phyloP scores from a whole-genome alignment of 495 filamentous ascomycete species.

The Penicillium macrosclerotiorum region DNA sequence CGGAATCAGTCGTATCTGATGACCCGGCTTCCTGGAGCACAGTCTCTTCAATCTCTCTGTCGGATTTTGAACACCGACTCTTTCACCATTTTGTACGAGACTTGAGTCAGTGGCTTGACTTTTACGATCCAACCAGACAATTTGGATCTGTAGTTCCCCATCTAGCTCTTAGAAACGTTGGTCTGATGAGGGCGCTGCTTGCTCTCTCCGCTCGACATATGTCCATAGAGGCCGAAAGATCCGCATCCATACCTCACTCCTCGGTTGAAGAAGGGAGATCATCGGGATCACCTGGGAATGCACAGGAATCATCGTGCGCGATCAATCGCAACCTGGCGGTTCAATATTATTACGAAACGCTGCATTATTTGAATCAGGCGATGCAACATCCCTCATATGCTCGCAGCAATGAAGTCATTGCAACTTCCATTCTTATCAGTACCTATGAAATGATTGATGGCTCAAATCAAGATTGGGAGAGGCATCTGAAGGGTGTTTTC shows the following conservation, averaged over 20 bases:
- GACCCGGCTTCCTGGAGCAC: conserved; percentile 21
- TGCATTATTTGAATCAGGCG: conserved; percentile 20
- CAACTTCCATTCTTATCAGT: conserved; percentile 19
- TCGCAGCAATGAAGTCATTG: conserved; percentile 17
- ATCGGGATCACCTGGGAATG: too few species aligned
- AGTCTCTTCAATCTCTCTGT: conserved; percentile 13
- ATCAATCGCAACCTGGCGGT: conserved; percentile 17
- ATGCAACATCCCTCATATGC: conserved; percentile 20
- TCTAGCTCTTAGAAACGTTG: conserved; percentile 24
- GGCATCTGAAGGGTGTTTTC: conserved; percentile 20
- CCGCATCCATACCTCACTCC: too few species aligned
- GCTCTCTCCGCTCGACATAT: conserved; percentile 24
- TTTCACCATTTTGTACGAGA: conserved; percentile 26
- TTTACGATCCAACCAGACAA: conserved; percentile 22
- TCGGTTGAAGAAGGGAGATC: too few species aligned
- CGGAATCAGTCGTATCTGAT: conserved; percentile 8
- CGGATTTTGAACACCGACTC: conserved; percentile 17
- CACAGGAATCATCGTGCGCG: background rate
- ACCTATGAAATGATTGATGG: conserved; percentile 25
- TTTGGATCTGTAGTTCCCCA: conserved; percentile 21
- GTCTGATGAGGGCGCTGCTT: conserved; percentile 28
- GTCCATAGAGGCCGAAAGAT: conserved; percentile 8
- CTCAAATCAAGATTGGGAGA: conserved; percentile 23
- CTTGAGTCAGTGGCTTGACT: conserved; percentile 22
- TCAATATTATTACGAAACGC: conserved; percentile 23